Base-by-base conservation (phyloP, 2,329 filamentous ascomycete species). In the Aureobasidium vineae region DNA sequence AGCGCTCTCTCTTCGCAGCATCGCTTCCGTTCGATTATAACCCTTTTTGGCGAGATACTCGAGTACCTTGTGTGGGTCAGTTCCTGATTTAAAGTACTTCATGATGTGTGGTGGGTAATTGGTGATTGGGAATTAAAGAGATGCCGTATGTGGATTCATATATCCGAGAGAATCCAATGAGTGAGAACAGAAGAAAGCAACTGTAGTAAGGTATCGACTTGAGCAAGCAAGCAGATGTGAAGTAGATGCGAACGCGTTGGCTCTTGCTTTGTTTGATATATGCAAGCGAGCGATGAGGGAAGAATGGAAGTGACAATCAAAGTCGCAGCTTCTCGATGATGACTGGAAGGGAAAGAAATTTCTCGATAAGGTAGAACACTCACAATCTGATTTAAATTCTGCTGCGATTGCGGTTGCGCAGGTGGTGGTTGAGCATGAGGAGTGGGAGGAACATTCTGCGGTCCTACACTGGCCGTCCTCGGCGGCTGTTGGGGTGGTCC, bases 21-120 rank as follows among this genome's bases (percentile, higher is more conserved):
- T 91, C 23, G 94, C 91, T 77, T 99, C 95, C 0, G 95, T 98
- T 28, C 90, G 86, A 64, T 88, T 92, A 78, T 97, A 99, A 0
- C 95, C 95, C 71, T 97, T 93, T 77, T 99, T 99, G 2, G 92
- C 86, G 0, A 99, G 83, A 77, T 99, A 99, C 72, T 99, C 95
- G 10, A 97, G 93, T 3, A 99, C 88, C 88, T 90, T 73, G 11
- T 71, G 41, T 72, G 68, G 16, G 65, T 72, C 50, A 72, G 70
- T 36, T 47, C 7, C 31, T 23, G 31, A 6, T 26, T 23, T 47
- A 21, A 47, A n/a, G 28, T 26, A 10, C 16, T 41, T 21, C 57
- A 61, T 61, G 57, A 49, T 47, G 6, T 4, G 52, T 40, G 21
- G 10, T 59, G 38, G 23, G 16, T 21, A 26, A 33, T 45, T 26